Evolutionary conservation across 257 asterid genomes (phyloP).

Genomic region (Parsonsia alboflavescens): DNA sequence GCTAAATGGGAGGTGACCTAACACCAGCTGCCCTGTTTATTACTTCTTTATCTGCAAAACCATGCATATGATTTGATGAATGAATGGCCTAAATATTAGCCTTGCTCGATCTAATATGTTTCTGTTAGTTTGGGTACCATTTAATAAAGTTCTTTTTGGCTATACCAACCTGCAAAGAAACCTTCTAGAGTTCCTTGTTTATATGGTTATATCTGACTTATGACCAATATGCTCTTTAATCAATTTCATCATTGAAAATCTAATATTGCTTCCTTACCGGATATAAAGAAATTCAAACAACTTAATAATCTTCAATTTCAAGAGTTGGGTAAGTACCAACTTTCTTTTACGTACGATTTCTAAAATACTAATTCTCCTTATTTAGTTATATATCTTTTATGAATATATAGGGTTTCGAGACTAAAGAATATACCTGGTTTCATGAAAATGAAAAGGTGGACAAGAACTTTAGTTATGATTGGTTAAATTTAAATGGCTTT

Average conservation of each 20-base stretch:
- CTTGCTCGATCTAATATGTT: too few species aligned
- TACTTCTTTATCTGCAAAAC: not conserved
- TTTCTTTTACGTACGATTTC: too few species aligned
- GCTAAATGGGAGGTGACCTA: constrained; percentile 29
- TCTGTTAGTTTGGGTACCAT: not conserved
- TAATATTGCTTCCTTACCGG: not conserved
- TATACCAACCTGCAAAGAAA: not conserved
- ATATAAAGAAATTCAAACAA: too few species aligned
- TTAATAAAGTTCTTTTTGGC: not conserved
- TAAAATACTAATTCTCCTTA: too few species aligned
- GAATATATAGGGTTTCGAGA: too few species aligned
- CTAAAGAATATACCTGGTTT: too few species aligned
- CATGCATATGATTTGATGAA: too few species aligned
- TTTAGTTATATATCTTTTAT: too few species aligned
- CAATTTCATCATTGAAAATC: not conserved
- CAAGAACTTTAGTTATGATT: too few species aligned
- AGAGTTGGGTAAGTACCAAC: not conserved
- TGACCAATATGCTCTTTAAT: not conserved
- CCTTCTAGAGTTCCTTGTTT: not conserved
- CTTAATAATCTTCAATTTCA: not conserved
- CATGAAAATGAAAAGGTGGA: too few species aligned
- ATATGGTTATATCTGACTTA: not conserved
- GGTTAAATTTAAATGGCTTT: too few species aligned
- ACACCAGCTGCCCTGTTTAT: constrained; percentile 2
- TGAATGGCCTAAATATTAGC: too few species aligned